phyloP scores from a whole-genome alignment of 2,329 filamentous ascomycete species.

The Neoarthrinium moseri region DNA sequence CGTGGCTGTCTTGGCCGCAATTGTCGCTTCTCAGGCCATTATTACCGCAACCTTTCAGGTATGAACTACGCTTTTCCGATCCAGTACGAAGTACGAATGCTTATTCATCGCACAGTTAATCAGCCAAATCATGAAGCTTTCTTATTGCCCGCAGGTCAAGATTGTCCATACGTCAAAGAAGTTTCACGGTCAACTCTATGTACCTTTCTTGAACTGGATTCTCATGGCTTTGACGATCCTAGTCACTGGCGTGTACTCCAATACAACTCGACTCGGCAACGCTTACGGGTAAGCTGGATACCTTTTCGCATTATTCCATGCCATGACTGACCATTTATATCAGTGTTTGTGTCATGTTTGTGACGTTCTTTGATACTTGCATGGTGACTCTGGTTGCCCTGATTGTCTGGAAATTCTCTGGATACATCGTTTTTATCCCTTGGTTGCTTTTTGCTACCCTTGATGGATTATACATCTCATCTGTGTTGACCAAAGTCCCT shows the following conservation, averaged over 20 bases:
- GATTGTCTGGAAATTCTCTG: slow-evolving; percentile 67
- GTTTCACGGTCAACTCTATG: slow-evolving; percentile 75
- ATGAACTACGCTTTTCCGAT: slow-evolving; percentile 5
- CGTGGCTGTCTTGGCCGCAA: slow-evolving; percentile 66
- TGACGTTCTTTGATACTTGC: slow-evolving; percentile 75
- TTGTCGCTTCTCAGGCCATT: slow-evolving; percentile 77
- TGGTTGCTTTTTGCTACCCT: slow-evolving; percentile 65
- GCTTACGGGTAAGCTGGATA: slow-evolving; percentile 58
- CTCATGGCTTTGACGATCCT: slow-evolving; percentile 75
- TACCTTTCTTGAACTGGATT: slow-evolving; percentile 75
- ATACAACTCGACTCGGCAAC: slow-evolving; percentile 68
- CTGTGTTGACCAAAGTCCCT: slow-evolving; percentile 68
- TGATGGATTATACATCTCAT: slow-evolving; percentile 68
- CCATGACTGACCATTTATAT: neutral
- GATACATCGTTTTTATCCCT: slow-evolving; percentile 57
- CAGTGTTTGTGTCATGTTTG: slow-evolving; percentile 72
- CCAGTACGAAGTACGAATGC: slow-evolving; percentile 14
- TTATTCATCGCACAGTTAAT: slow-evolving; percentile 24
- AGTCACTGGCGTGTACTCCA: slow-evolving; percentile 65
- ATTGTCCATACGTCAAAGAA: slow-evolving; percentile 67
- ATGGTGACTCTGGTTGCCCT: slow-evolving; percentile 72
- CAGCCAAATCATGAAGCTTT: slow-evolving; percentile 58
- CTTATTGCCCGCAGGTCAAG: slow-evolving; percentile 75
- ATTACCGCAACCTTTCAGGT: slow-evolving; percentile 74
- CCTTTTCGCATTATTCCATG: neutral